Percentiles rank a stretch among this genome's conserved stretches.
These are phyloP conservation scores for Paracorniculantispora psalliotae DNA, from an alignment of 2,329 filamentous ascomycete genomes.

Conservation along the genomic window DNA sequence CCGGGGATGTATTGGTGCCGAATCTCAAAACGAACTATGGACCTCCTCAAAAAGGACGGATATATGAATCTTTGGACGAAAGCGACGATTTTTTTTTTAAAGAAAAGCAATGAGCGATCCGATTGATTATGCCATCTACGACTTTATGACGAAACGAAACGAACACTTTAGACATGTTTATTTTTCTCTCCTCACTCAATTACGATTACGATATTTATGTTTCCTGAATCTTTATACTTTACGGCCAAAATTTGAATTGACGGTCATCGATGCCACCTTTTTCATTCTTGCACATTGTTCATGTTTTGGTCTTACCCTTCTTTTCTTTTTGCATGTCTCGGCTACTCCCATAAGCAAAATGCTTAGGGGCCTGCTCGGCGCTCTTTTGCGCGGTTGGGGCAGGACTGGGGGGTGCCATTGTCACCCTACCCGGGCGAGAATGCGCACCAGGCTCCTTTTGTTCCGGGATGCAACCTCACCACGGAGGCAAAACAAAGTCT, in stretches of 20 bases:
- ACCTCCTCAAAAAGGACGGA: neutral
- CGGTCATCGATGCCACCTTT: neutral
- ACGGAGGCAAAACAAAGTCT: neutral
- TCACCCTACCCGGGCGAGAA: neutral
- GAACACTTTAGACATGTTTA: conserved; percentile 17
- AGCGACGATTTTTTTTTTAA: conserved; percentile 12
- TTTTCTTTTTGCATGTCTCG: neutral
- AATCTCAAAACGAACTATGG: neutral
- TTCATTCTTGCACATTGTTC: neutral
- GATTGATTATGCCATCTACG: conserved; percentile 19
- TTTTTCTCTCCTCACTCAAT: neutral
- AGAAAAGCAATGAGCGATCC: conserved; percentile 15
- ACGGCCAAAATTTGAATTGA: neutral
- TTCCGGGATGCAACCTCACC: neutral
- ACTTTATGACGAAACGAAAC: conserved; percentile 24
- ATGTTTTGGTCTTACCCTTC: neutral
- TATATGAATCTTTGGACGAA: conserved; percentile 6
- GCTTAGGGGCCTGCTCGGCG: no score
- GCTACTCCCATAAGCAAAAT: neutral
- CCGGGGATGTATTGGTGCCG: neutral
- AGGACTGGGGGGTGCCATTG: neutral
- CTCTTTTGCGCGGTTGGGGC: neutral
- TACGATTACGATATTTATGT: neutral
- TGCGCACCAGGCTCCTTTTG: neutral
- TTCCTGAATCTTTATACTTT: neutral